Evolutionary conservation across 257 asterid genomes (phyloP), one percentile per base, ranked within the genome.

Genomic region (Eustoma russellianum): DNA sequence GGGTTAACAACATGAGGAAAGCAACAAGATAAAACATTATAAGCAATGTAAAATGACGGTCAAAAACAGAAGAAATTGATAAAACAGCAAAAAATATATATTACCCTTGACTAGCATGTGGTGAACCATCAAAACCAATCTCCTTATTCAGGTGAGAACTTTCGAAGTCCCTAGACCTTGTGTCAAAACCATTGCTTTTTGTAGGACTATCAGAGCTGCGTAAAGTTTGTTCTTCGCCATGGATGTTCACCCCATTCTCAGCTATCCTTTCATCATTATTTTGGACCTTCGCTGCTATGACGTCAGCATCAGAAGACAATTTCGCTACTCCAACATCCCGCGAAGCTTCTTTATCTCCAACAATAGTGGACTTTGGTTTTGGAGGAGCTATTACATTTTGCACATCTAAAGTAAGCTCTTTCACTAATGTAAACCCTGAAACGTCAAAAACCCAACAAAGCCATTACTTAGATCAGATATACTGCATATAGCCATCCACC

Each of bases 361-460:
- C 61, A 68, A 83, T 67, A 24, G 88, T 64, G 55, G 82, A 48
- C 74, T 81, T 92, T 9, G 78, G 81, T 69, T 81, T 85, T 13
- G 91, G 87, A 73, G 89, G 92, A 40, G 95, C 97, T 65, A 73
- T 30, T 65, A 83, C 82, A 72, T 88, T 92, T 74, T 83, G 76
- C 69, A 88, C 89, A 7, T 92, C 97, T 63, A 83, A 90, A 47
- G 95, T 88, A 60, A 88, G 88, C 82, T 92, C 99, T 61, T 92
- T 85, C 59, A 83, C 91, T 18, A 62, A 70, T 46, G 82, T 63
- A 79, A 79, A 88, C 60, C 94, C 97, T 92, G 79, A 19, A 64
- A 56, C 56, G 40, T 48, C 60, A 45, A 55, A 48, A 62, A 48
- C 59, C 18, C 15, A 53, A 65, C 54, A 17, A 41, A 14, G 6